Conservation (phyloP, 139 green algal genomes). For the Chlamydomonas urium region DNA sequence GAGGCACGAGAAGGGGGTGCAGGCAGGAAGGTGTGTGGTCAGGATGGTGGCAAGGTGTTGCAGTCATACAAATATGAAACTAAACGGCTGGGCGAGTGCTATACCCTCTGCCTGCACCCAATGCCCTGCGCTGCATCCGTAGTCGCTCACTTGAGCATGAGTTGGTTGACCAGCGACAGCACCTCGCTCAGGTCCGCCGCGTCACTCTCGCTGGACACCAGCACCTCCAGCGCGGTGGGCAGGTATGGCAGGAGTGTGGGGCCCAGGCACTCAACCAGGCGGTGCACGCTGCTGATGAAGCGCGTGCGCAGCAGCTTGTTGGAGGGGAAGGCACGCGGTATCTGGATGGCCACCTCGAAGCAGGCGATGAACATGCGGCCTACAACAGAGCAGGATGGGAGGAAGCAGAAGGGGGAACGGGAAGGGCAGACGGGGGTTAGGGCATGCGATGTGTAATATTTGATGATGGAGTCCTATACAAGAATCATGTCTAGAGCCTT, state of each 20-base stretch:
- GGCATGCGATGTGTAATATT: too few relatives aligned
- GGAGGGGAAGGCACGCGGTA: conserved; percentile 47
- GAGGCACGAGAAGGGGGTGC: background rate
- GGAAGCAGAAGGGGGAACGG: too few relatives aligned
- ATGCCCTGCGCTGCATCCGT: too few relatives aligned
- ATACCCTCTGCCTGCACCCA: too few relatives aligned
- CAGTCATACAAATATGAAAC: too few relatives aligned
- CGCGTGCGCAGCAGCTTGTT: conserved; percentile 59
- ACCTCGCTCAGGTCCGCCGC: conserved; percentile 58
- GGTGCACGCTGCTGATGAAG: conserved; percentile 78
- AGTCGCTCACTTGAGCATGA: conserved; percentile 40
- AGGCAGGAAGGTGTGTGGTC: too few relatives aligned
- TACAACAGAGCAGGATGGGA: too few relatives aligned
- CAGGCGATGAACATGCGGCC: conserved; percentile 39
- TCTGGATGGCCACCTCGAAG: conserved; percentile 48
- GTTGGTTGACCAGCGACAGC: conserved; percentile 66
- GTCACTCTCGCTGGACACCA: conserved; percentile 51
- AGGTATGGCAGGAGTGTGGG: conserved; percentile 52
- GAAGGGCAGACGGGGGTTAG: too few relatives aligned
- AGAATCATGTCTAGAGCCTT: background rate
- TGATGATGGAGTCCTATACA: too few relatives aligned
- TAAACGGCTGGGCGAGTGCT: too few relatives aligned
- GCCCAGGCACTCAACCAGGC: conserved; percentile 71
- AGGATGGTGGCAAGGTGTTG: too few relatives aligned
- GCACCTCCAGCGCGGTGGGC: conserved; percentile 50